Base-by-base conservation (phyloP, 192 early-diverging fungal genomes). In the Backusella tuberculispora region DNA sequence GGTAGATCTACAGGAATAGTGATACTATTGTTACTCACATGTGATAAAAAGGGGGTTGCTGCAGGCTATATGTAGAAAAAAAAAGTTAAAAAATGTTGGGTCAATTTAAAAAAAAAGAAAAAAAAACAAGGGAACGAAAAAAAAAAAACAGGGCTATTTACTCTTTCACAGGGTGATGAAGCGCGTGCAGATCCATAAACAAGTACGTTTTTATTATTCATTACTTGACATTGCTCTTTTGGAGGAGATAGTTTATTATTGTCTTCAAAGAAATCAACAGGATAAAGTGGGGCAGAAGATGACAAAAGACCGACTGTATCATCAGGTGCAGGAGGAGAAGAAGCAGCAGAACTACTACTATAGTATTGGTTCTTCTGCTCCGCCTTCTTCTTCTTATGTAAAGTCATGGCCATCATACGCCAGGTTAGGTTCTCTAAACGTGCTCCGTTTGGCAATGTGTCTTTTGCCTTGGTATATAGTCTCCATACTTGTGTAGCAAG, bases 351-450 rank as follows among this genome's bases (percentile, higher is more conserved):
- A 29, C 46, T 50, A 69, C 74, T 19, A 38, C 66, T 34, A 6
- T 65, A 21, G 5, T 0, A 21, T 34, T 65, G 24, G 3, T 21
- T 26, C 24, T 26, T 60, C 21, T 26, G 53, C 53, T 60, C 73
- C 69, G 2, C 66, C 67, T 34, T 34, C 42, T 82, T 77, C 53
- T 76, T 80, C 56, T 84, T 82, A 44, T 85, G 75, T 34, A 90
- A 71, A 8, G 81, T 88, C 85, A 91, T 88, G 42, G 90, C 89
- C 91, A 95, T 92, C 80, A 94, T 87, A 37, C 95, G 83, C 95
- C 95, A 96, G 4, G 92, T 88, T 72, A 94, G 74, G 80, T 96
- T 96, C 79, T 96, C 95, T 10, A 95, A 81, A n/a, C 95, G 83
- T 29, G 86, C 85, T 41, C 93, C 95, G 48, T 93, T 87, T 2